A percentile compares a stretch with the other conserved stretches of the same genome.
These are phyloP conservation scores for Pouteria campechiana DNA, from an alignment of 179 eudicot species.

Conservation along the genomic window DNA sequence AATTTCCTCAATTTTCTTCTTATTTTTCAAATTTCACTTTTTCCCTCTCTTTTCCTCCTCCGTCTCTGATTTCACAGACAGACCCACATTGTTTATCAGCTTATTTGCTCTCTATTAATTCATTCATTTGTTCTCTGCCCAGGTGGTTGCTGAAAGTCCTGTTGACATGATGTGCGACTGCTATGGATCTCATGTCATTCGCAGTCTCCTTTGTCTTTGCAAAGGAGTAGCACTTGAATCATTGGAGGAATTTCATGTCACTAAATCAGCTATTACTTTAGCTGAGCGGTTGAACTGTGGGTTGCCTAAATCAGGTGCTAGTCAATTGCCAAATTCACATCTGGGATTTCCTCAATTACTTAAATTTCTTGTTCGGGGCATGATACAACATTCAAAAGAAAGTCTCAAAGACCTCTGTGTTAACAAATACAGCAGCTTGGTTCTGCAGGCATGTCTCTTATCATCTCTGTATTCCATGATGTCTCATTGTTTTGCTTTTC, in stretches of 20 bases:
- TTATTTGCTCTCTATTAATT: no score
- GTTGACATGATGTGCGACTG: conserved; percentile 68
- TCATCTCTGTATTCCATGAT: conserved; percentile 1
- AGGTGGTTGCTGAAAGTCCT: conserved; percentile 60
- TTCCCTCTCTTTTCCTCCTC: neutral
- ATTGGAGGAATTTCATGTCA: conserved; percentile 50
- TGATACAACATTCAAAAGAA: conserved; percentile 35
- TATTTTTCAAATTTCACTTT: no score
- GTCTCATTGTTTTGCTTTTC: neutral
- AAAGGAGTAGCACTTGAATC: conserved; percentile 67
- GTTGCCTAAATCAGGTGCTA: conserved; percentile 15
- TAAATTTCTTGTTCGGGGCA: conserved; percentile 47
- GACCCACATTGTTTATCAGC: no score
- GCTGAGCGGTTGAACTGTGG: conserved; percentile 60
- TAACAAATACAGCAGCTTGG: conserved; percentile 80
- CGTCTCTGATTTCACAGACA: no score
- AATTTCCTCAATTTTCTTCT: no score
- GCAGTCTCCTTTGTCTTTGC: conserved; percentile 86
- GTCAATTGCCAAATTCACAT: conserved; percentile 22
- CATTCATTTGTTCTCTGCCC: conserved; percentile 5
- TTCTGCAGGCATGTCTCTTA: conserved; percentile 69
- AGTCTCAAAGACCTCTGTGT: conserved; percentile 46
- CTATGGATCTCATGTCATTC: conserved; percentile 88
- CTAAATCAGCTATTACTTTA: conserved; percentile 47
- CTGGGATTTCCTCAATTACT: conserved; percentile 69